Conservation (phyloP, 495 filamentous ascomycete species). For the Niebla homalea region DNA sequence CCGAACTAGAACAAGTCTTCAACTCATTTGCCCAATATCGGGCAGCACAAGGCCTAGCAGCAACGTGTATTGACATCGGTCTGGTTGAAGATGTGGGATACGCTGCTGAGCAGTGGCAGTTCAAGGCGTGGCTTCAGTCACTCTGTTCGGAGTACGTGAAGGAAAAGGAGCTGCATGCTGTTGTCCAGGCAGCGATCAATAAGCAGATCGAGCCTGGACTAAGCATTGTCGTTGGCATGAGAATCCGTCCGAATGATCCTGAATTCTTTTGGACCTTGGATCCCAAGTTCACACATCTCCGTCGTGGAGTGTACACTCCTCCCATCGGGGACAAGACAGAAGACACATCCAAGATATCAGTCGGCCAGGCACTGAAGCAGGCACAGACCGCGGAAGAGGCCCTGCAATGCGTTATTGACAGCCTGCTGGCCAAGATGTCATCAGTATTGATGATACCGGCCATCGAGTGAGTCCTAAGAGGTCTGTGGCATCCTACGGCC, state of each 20-base stretch:
- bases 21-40: constrained; percentile 22
- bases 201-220: background rate
- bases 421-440: constrained; percentile 20
- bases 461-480: constrained; percentile 28
- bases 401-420: constrained; percentile 15
- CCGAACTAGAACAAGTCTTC: constrained; percentile 37
- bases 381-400: constrained; percentile 16
- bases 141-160: constrained; percentile 18
- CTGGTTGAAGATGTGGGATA: constrained; percentile 44
- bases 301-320: constrained; percentile 6
- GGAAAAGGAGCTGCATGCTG: constrained; percentile 22
- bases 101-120: constrained; percentile 1
- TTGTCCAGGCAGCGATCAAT: constrained; percentile 1
- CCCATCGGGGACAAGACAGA: background rate
- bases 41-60: constrained; percentile 11
- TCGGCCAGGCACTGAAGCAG: constrained; percentile 1
- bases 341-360: background rate
- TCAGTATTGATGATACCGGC: constrained; percentile 22
- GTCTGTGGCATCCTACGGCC: constrained; percentile 30
- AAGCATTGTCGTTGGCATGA: background rate
- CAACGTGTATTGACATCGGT: constrained; percentile 40
- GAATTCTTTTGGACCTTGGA: constrained; percentile 34
- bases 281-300: constrained; percentile 29
- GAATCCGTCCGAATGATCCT: background rate
- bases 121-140: constrained; percentile 7